phyloP scores from a whole-genome alignment of 1,284 basidiomycete species.

The Microstroma glucosiphilum region DNA sequence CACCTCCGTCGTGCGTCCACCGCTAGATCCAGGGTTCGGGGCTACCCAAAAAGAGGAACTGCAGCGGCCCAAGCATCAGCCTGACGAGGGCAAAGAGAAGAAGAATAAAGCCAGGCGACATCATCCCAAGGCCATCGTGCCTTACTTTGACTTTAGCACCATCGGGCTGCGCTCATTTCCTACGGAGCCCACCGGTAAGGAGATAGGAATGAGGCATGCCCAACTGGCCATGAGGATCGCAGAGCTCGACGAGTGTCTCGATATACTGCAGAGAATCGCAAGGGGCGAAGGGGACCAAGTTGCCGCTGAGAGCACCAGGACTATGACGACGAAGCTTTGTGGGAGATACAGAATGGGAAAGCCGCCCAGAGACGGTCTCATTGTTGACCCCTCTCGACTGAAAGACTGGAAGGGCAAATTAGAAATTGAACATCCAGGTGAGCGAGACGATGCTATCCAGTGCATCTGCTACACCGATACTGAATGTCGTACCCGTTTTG shows the following conservation, averaged over 20 bases:
- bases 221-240: slow-evolving; percentile 55
- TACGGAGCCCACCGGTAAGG: slow-evolving; percentile 39
- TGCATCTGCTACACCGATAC: neutral
- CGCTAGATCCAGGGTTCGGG: slow-evolving; percentile 15
- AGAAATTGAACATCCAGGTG: neutral
- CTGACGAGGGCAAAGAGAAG: slow-evolving; percentile 47
- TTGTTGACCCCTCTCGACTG: slow-evolving; percentile 16
- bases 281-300: slow-evolving; percentile 38
- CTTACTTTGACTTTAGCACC: slow-evolving; percentile 49
- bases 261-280: slow-evolving; percentile 47
- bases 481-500: slow-evolving; percentile 16
- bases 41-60: slow-evolving; percentile 36
- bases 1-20: slow-evolving; percentile 49
- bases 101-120: slow-evolving; percentile 38
- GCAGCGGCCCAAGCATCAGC: slow-evolving; percentile 12
- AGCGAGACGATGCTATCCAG: too few species aligned
- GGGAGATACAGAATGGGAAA: neutral
- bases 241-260: slow-evolving; percentile 53
- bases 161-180: slow-evolving; percentile 47
- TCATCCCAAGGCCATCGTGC: slow-evolving; percentile 23
- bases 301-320: slow-evolving; percentile 28
- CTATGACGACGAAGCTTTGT: slow-evolving; percentile 27
- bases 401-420: slow-evolving; percentile 33
- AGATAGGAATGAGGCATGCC: slow-evolving; percentile 52
- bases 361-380: slow-evolving; percentile 11